Percentiles rank a stretch among this genome's conserved stretches.
phyloP scores from a whole-genome alignment of 2,329 filamentous ascomycete genomes.

The Orbilia ellipsospora region DNA sequence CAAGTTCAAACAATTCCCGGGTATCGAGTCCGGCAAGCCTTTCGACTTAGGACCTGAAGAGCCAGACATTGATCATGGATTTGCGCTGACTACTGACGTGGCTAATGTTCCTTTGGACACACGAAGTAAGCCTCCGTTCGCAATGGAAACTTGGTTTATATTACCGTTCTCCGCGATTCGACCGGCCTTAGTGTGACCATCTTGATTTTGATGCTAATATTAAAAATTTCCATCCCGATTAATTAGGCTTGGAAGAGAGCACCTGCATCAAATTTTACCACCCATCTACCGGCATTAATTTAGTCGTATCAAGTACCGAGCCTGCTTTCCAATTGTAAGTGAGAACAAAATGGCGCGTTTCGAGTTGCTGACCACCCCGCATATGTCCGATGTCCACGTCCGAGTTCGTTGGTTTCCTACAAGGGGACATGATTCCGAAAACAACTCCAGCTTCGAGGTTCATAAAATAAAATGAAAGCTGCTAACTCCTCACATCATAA shows the following conservation, averaged over 20 bases:
- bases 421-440: slow-evolving; percentile 18
- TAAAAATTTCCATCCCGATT: not conserved
- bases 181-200: no score
- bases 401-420: not conserved
- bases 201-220: no score
- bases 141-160: not conserved
- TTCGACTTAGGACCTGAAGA: slow-evolving; percentile 78
- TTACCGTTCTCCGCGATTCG: no score
- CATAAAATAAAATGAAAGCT: no score
- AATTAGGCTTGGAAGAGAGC: slow-evolving; percentile 62
- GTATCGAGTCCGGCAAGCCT: slow-evolving; percentile 72
- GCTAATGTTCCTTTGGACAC: slow-evolving; percentile 74
- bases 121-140: slow-evolving; percentile 62
- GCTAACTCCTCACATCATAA: not conserved
- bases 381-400: slow-evolving; percentile 30
- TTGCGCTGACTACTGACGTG: slow-evolving; percentile 77
- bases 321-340: slow-evolving; percentile 85
- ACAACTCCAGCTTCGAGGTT: not conserved
- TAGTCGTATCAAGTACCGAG: slow-evolving; percentile 90
- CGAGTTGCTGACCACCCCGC: slow-evolving; percentile 43
- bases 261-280: slow-evolving; percentile 79
- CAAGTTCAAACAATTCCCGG: slow-evolving; percentile 67
- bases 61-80: slow-evolving; percentile 90
- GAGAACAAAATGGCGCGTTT: slow-evolving; percentile 5
- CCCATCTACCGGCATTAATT: slow-evolving; percentile 77